Percentiles rank a stretch among this genome's conserved stretches.
These are phyloP conservation scores for Neurospora africana DNA, from an alignment of 495 filamentous ascomycete species.

Conservation along the genomic window DNA sequence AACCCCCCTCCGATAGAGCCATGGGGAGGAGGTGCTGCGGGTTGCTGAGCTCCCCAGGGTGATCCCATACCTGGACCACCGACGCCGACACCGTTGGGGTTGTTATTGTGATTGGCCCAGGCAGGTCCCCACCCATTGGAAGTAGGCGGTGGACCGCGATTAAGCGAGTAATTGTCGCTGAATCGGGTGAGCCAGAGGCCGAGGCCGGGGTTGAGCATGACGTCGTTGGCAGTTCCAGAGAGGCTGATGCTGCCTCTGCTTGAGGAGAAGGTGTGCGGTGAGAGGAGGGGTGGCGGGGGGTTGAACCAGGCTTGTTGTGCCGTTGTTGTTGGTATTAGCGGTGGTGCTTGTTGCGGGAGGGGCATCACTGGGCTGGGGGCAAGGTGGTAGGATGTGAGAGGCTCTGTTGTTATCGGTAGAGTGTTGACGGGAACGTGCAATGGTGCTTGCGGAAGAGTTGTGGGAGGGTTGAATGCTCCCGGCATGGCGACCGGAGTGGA, in stretches of 20 bases:
- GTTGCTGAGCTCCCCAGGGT: neutral
- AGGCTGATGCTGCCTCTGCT: neutral
- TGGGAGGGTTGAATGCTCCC: neutral
- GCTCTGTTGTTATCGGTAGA: neutral
- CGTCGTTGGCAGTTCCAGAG: neutral
- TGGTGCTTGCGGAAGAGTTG: neutral
- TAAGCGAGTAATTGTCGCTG: slow-evolving; percentile 1
- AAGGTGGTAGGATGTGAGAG: neutral
- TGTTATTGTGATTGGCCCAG: neutral
- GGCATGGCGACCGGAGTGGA: neutral
- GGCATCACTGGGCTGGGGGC: slow-evolving; percentile 6
- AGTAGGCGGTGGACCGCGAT: neutral
- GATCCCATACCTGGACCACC: neutral
- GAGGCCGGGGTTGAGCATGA: slow-evolving; percentile 3
- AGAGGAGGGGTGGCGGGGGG: slow-evolving; percentile 42
- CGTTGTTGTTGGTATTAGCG: slow-evolving; percentile 24
- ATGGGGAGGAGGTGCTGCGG: neutral
- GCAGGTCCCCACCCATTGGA: neutral
- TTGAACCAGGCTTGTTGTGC: slow-evolving; percentile 32
- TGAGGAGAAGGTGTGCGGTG: slow-evolving; percentile 26
- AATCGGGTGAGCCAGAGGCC: slow-evolving; percentile 9
- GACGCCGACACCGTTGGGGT: neutral
- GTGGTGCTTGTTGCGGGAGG: slow-evolving; percentile 11
- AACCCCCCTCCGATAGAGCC: neutral
- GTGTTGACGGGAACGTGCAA: neutral